Conservation (phyloP, 257 asterid genomes). For the Primulina tabacum region DNA sequence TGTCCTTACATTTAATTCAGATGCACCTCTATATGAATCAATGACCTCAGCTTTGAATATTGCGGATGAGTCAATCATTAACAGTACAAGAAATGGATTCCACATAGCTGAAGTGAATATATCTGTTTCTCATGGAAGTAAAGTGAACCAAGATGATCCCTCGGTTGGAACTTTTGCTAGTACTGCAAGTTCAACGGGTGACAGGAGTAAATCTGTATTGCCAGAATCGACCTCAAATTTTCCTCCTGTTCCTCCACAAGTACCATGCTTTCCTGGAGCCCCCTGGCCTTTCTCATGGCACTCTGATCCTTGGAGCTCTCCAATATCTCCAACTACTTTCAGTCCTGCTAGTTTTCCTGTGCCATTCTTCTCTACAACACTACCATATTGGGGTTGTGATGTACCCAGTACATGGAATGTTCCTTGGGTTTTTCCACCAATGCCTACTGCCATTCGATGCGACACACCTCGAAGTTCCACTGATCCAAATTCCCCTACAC, state of each 20-base stretch:
- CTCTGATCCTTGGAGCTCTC: slow-evolving; percentile 46
- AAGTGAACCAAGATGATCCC: slow-evolving; percentile 44
- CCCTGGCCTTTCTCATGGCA: slow-evolving; percentile 80
- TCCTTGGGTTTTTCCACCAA: slow-evolving; percentile 46
- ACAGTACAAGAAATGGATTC: slow-evolving; percentile 36
- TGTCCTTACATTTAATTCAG: slow-evolving; percentile 62
- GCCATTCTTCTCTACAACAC: slow-evolving; percentile 49
- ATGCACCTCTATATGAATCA: slow-evolving; percentile 65
- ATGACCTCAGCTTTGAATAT: slow-evolving; percentile 56
- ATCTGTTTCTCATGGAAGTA: slow-evolving; percentile 34
- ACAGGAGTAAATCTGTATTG: slow-evolving; percentile 31
- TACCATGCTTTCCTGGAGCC: slow-evolving; percentile 56
- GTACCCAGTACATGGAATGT: slow-evolving; percentile 43
- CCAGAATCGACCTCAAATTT: slow-evolving; percentile 38
- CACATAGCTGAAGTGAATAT: slow-evolving; percentile 42
- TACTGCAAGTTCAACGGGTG: slow-evolving; percentile 48
- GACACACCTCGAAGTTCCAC: slow-evolving; percentile 29
- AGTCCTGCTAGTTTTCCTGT: slow-evolving; percentile 50
- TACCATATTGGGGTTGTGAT: slow-evolving; percentile 70
- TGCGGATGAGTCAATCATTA: slow-evolving; percentile 41
- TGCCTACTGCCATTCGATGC: slow-evolving; percentile 20
- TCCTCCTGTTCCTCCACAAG: slow-evolving; percentile 44
- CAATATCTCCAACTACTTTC: slow-evolving; percentile 39
- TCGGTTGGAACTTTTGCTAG: slow-evolving; percentile 39
- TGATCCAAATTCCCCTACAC: slow-evolving; percentile 42